phyloP scores from a whole-genome alignment of 495 filamentous ascomycete species.

The Penicillium macrosclerotiorum region DNA sequence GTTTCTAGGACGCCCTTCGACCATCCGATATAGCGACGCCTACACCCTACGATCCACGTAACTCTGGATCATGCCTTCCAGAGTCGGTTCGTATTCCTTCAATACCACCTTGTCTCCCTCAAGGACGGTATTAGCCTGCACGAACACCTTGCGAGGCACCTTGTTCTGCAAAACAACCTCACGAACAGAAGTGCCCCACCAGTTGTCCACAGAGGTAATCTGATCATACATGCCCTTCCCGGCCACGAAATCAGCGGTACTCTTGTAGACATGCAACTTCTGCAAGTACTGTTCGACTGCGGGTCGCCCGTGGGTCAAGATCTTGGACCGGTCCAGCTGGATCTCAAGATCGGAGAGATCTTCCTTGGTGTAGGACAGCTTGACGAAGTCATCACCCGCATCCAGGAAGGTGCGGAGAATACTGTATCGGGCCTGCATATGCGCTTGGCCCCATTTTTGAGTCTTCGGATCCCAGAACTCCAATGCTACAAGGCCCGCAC shows the following conservation, averaged over 20 bases:
- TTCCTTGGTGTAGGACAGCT: slow-evolving; percentile 67
- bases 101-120: slow-evolving; percentile 72
- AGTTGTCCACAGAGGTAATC: slow-evolving; percentile 78
- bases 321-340: slow-evolving; percentile 77
- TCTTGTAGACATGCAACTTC: slow-evolving; percentile 90
- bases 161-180: slow-evolving; percentile 80
- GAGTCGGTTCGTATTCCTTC: slow-evolving; percentile 85
- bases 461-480: slow-evolving; percentile 88
- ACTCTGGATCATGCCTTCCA: slow-evolving; percentile 86
- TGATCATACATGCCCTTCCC: slow-evolving; percentile 76
- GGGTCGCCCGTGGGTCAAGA: slow-evolving; percentile 62
- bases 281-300: slow-evolving; percentile 88
- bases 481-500: slow-evolving; percentile 77
- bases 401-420: slow-evolving; percentile 87
- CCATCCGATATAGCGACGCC: too few relatives aligned
- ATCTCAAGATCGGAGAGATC: slow-evolving; percentile 82
- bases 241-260: slow-evolving; percentile 75
- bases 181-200: slow-evolving; percentile 74
- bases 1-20: too few relatives aligned
- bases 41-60: slow-evolving; percentile 76
- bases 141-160: slow-evolving; percentile 91
- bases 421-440: slow-evolving; percentile 91
- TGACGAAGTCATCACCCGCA: slow-evolving; percentile 78
- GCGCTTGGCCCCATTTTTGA: slow-evolving; percentile 90
- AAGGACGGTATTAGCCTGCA: slow-evolving; percentile 85